phyloP scores from a whole-genome alignment of 495 filamentous ascomycete genomes.

The Podospora tetraspora region DNA sequence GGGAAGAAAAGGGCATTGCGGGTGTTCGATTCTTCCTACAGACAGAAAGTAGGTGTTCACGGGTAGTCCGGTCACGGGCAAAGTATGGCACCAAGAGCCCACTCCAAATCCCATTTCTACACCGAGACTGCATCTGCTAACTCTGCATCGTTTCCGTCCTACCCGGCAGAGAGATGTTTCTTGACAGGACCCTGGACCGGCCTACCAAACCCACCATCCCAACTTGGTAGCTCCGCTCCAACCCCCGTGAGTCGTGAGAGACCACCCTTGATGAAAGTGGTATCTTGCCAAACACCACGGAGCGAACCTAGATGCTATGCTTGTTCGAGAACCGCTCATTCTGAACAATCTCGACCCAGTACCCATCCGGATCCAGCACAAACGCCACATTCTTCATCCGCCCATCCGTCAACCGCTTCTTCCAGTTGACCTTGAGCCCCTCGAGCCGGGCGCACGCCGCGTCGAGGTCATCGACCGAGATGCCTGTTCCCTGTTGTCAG shows the following conservation, averaged over 20 bases:
- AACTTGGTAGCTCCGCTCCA: not conserved
- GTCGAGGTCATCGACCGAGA: constrained; percentile 85
- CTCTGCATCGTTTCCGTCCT: not conserved
- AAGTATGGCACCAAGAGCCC: not conserved
- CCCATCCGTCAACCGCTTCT: constrained; percentile 89
- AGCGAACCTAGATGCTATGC: constrained; percentile 40
- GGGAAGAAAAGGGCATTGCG: not conserved
- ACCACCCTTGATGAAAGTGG: not conserved
- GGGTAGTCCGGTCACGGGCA: not conserved
- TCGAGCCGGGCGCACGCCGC: constrained; percentile 84
- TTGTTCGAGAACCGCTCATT: constrained; percentile 55
- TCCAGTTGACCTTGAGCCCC: constrained; percentile 74
- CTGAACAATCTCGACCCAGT: constrained; percentile 90
- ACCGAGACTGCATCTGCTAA: not conserved
- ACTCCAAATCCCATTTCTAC: not conserved
- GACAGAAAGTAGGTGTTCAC: too few species aligned
- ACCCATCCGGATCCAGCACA: constrained; percentile 84
- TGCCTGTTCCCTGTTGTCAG: constrained; percentile 44
- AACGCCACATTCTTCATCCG: constrained; percentile 95
- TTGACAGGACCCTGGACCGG: not conserved
- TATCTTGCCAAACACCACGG: not conserved
- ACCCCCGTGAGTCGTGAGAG: not conserved
- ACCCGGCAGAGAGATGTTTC: not conserved
- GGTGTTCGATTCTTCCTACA: not conserved
- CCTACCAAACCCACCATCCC: not conserved